A percentile compares a stretch with the other conserved stretches of the same genome.
These are phyloP conservation scores for Telfairia occidentalis DNA, from an alignment of 331 rosid genomes.

Conservation along the genomic window DNA sequence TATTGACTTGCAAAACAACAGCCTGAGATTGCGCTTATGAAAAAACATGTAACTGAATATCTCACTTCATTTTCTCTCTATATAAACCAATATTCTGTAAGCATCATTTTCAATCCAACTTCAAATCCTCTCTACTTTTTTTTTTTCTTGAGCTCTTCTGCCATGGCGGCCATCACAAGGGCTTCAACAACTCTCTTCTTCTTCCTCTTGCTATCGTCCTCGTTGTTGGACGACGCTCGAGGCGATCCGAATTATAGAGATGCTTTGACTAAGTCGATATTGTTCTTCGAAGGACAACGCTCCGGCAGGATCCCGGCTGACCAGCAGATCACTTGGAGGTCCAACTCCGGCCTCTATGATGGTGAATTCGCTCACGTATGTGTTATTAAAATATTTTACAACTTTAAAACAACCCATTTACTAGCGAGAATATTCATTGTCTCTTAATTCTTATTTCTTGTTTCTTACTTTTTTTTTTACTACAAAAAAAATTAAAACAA, in stretches of 20 bases:
- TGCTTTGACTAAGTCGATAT: slow-evolving; percentile 62
- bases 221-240: neutral
- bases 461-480: neutral
- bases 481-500: no score
- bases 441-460: neutral
- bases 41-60: slow-evolving; percentile 15
- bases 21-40: slow-evolving; percentile 45
- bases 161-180: neutral
- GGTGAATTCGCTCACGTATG: slow-evolving; percentile 54
- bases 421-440: no score
- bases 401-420: no score
- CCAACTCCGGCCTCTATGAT: slow-evolving; percentile 59
- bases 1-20: slow-evolving; percentile 19
- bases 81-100: neutral
- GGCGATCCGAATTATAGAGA: slow-evolving; percentile 47
- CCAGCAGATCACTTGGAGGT: slow-evolving; percentile 65
- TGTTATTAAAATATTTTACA: neutral
- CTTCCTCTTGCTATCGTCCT: slow-evolving; percentile 11
- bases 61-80: neutral
- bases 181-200: neutral
- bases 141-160: neutral
- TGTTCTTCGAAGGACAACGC: slow-evolving; percentile 89
- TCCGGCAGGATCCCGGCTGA: slow-evolving; percentile 55
- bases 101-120: neutral
- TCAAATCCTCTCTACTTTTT: neutral